Percentiles rank a stretch among this genome's conserved stretches.
phyloP scores from a whole-genome alignment of 805 yeast genomes.

The Zygoascus ofunaensis region DNA sequence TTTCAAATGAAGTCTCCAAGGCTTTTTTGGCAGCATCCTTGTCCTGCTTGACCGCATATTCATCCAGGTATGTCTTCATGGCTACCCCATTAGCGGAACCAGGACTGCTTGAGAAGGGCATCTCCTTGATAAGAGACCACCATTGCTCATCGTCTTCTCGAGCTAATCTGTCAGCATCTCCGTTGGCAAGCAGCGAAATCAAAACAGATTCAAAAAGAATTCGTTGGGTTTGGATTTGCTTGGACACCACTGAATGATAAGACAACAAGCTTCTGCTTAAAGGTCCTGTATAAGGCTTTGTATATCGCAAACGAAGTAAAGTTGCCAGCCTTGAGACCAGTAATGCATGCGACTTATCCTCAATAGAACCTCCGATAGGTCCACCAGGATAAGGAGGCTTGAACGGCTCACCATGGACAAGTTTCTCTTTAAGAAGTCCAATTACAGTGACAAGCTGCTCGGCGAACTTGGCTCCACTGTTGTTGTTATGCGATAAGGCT shows the following conservation, averaged over 20 bases:
- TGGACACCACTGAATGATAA: constrained; percentile 56
- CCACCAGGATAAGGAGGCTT: constrained; percentile 33
- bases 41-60: constrained; percentile 10
- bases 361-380: constrained; percentile 26
- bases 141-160: constrained; percentile 42
- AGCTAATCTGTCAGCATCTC: constrained; percentile 47
- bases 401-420: constrained; percentile 25
- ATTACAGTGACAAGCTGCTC: constrained; percentile 21
- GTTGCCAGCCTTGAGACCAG: constrained; percentile 43
- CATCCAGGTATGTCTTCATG: constrained; percentile 44
- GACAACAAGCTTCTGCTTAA: constrained; percentile 56
- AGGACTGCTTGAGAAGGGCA: constrained; percentile 58
- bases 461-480: constrained; percentile 6
- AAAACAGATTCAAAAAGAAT: constrained; percentile 46
- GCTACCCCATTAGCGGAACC: constrained; percentile 57
- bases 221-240: constrained; percentile 40
- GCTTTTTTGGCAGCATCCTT: constrained; percentile 9
- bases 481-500: constrained; percentile 9
- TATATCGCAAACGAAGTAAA: constrained; percentile 39
- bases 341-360: constrained; percentile 30
- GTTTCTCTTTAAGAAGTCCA: constrained; percentile 19
- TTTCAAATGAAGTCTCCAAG: constrained; percentile 21
- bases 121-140: constrained; percentile 43
- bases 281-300: constrained; percentile 55
- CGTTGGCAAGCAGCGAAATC: constrained; percentile 41